Evolutionary conservation across 2,329 filamentous ascomycete species (phyloP).

Genomic region (Raffaelea albimanens): DNA sequence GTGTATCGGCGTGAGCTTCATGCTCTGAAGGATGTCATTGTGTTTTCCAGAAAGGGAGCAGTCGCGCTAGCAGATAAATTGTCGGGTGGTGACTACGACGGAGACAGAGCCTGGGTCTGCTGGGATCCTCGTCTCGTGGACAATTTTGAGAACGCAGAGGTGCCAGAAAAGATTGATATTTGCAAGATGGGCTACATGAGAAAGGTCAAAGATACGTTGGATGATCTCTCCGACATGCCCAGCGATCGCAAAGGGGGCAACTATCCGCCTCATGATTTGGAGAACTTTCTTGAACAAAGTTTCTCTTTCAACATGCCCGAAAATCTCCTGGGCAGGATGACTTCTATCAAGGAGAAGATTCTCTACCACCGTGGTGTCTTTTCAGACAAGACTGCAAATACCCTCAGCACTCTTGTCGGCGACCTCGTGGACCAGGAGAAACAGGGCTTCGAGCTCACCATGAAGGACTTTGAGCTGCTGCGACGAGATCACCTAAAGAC

Average conservation of each 20-base stretch:
- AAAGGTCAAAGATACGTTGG: slow-evolving; percentile 37
- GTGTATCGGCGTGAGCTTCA: slow-evolving; percentile 52
- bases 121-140: slow-evolving; percentile 59
- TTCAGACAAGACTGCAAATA: slow-evolving; percentile 29
- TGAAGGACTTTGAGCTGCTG: slow-evolving; percentile 30
- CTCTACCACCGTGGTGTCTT: slow-evolving; percentile 51
- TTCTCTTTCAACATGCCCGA: slow-evolving; percentile 50
- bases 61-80: slow-evolving; percentile 58
- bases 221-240: slow-evolving; percentile 26
- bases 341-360: slow-evolving; percentile 51
- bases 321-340: slow-evolving; percentile 53
- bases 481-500: slow-evolving; percentile 11
- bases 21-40: slow-evolving; percentile 65
- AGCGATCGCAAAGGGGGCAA: neutral
- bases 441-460: slow-evolving; percentile 41
- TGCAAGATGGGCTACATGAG: slow-evolving; percentile 37
- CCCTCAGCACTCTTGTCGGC: slow-evolving; percentile 41
- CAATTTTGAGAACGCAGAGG: slow-evolving; percentile 55
- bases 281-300: slow-evolving; percentile 39
- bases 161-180: slow-evolving; percentile 35
- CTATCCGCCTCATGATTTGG: slow-evolving; percentile 12
- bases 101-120: slow-evolving; percentile 68
- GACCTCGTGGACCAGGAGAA: slow-evolving; percentile 49
- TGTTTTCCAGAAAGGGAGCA: slow-evolving; percentile 60
- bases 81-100: slow-evolving; percentile 75